Base-by-base conservation (phyloP, 208 protist species). In the Tritrichomonas musculus region DNA sequence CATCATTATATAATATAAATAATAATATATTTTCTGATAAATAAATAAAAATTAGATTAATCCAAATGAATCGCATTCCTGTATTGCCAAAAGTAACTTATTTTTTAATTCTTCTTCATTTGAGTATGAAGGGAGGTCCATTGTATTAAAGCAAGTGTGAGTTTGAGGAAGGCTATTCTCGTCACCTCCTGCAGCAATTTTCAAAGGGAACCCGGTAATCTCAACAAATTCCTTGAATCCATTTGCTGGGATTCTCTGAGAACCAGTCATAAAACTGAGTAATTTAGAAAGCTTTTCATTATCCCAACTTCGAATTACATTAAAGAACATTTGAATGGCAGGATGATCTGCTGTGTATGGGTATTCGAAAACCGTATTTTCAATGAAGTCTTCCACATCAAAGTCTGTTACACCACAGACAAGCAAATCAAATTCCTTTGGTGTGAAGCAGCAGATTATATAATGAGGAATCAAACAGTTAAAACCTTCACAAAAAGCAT, bases 241-340 rank as follows among this genome's bases (percentile, higher is more conserved):
- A 33, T 97, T 98, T 30, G 99, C 96, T 25, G 98, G 98, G 33
- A 99, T 98, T 94, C 98, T 98, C 22, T 97, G 97, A 25, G 98
- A 98, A 66, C 98, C 98, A 0, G 98, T 99, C 9, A 98, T 97
- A 95, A 99, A 99, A 96, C 99, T 98, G 27, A 99, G 95, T 11
- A 99, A 95, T 84, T 97, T 97, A 0, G 98, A 97, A 20, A 96
- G 93, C 92, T 98, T 97, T 94, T 97, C 96, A 64, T 93, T 36
- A 5, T 44, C 88, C 95, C 98, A 97, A 69, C 95, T 94, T 20
- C 96, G 93, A 22, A 99, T 96, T 0, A 96, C 96, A 72, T 97
- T 96, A 98, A 98, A 99, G 96, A 99, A 99, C 98, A 98, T 99
- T 20, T 97, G 96, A 30, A 99, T 97, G 92, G 97, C 4, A 25